Conservation (phyloP, 306 rosid genomes). For the Vigna angularis region DNA sequence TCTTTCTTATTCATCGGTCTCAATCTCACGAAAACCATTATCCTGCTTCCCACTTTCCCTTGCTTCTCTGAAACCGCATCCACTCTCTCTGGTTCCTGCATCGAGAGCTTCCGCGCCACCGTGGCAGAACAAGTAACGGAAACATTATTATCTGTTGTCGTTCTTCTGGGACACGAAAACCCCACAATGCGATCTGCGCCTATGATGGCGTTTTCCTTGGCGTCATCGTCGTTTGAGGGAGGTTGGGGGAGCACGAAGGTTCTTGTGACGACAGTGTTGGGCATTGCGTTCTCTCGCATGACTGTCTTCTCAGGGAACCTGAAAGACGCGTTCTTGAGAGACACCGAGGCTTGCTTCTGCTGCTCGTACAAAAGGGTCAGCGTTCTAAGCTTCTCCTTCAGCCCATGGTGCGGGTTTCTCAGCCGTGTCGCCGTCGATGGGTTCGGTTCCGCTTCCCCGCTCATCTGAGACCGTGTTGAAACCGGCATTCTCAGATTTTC, state of each 20-base stretch:
- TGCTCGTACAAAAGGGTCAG: slow-evolving; percentile 85
- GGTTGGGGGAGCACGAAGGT: slow-evolving; percentile 73
- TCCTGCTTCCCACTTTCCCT: slow-evolving; percentile 56
- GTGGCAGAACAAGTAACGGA: slow-evolving; percentile 16
- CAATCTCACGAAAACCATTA: slow-evolving; percentile 86
- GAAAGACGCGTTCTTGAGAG: slow-evolving; percentile 57
- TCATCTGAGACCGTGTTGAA: slow-evolving; percentile 78
- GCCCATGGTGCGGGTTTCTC: slow-evolving; percentile 86
- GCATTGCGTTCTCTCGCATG: slow-evolving; percentile 77
- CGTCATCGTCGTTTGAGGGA: slow-evolving; percentile 36
- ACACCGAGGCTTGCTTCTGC: slow-evolving; percentile 76
- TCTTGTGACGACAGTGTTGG: slow-evolving; percentile 64
- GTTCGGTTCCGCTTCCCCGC: slow-evolving; percentile 46
- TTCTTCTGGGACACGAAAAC: slow-evolving; percentile 68
- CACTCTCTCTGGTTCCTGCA: slow-evolving; percentile 53
- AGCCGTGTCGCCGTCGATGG: slow-evolving; percentile 40
- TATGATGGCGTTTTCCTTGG: slow-evolving; percentile 61
- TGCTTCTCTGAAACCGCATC: slow-evolving; percentile 47
- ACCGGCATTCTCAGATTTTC: slow-evolving; percentile 69
- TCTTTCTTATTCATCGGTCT: slow-evolving; percentile 93
- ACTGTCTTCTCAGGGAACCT: slow-evolving; percentile 47
- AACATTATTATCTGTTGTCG: neutral
- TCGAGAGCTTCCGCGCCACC: slow-evolving; percentile 76
- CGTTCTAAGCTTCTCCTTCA: slow-evolving; percentile 89
- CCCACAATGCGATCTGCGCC: slow-evolving; percentile 68